phyloP scores from a whole-genome alignment of 2,329 filamentous ascomycete species.

The Pseudogymnoascus sp. region DNA sequence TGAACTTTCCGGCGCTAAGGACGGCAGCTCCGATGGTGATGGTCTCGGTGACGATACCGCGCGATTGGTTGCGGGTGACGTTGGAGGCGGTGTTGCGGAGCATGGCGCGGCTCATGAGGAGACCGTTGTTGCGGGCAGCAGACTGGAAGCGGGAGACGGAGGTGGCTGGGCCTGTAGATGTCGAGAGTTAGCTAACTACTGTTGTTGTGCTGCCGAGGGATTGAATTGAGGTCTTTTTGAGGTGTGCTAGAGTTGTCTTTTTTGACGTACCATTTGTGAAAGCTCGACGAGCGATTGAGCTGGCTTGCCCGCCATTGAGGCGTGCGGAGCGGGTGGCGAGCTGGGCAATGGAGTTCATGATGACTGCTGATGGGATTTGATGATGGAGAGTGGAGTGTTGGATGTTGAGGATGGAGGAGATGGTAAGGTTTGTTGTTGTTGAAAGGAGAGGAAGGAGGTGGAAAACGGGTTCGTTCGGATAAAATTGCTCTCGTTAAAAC shows the following conservation, averaged over 20 bases:
- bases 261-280: slow-evolving; percentile 22
- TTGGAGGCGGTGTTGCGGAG: slow-evolving; percentile 20
- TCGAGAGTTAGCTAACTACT: slow-evolving; percentile 14
- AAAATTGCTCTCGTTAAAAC: slow-evolving; percentile 9
- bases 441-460: slow-evolving; percentile 10
- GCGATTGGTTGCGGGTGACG: slow-evolving; percentile 20
- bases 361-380: slow-evolving; percentile 19
- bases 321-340: slow-evolving; percentile 16
- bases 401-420: slow-evolving; percentile 4
- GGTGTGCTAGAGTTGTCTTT: slow-evolving; percentile 4
- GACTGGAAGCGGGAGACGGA: slow-evolving; percentile 22
- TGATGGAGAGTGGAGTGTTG: slow-evolving; percentile 14
- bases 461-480: slow-evolving; percentile 8
- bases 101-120: slow-evolving; percentile 20
- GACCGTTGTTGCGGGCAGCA: slow-evolving; percentile 15
- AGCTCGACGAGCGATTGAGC: slow-evolving; percentile 21
- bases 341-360: slow-evolving; percentile 22
- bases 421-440: slow-evolving; percentile 8
- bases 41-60: slow-evolving; percentile 21
- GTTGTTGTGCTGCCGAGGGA: not conserved
- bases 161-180: slow-evolving; percentile 17
- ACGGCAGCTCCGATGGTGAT: slow-evolving; percentile 22
- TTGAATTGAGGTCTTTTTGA: not conserved
- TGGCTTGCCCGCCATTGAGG: slow-evolving; percentile 21
- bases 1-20: slow-evolving; percentile 21